phyloP scores from a whole-genome alignment of 345 rosid species.

The Bruguiera parviflora region DNA sequence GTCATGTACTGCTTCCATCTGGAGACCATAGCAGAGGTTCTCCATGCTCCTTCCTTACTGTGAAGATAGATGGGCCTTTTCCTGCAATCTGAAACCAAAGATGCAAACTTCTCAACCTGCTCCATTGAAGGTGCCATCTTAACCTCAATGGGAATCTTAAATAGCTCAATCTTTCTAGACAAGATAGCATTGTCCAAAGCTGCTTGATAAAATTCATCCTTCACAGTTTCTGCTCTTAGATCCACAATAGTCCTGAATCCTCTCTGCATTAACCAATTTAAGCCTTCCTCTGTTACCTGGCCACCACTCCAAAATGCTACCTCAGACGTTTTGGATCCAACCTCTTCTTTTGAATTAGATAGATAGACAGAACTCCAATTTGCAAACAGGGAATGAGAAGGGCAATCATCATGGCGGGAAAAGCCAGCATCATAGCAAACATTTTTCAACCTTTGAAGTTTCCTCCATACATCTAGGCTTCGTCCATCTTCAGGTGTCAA shows the following conservation, averaged over 20 bases:
- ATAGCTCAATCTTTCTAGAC: constrained; percentile 54
- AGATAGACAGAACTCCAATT: constrained; percentile 76
- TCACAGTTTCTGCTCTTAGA: constrained; percentile 73
- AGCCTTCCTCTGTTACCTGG: constrained; percentile 82
- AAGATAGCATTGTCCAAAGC: constrained; percentile 59
- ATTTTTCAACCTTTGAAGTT: constrained; percentile 86
- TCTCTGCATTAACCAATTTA: constrained; percentile 71
- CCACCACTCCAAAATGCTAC: constrained; percentile 93
- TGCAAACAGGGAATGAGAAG: constrained; percentile 68
- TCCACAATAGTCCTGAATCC: constrained; percentile 85
- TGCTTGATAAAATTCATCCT: constrained; percentile 73
- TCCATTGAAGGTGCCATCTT: constrained; percentile 77
- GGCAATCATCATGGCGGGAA: constrained; percentile 61
- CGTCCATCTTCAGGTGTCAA: constrained; percentile 69
- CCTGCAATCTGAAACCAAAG: constrained; percentile 62
- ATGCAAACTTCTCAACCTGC: constrained; percentile 92
- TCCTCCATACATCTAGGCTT: constrained; percentile 76
- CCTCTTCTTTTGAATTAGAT: constrained; percentile 55
- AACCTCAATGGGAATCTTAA: constrained; percentile 77
- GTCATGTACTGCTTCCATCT: constrained; percentile 92
- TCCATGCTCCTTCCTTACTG: constrained; percentile 89
- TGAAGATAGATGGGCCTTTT: constrained; percentile 85
- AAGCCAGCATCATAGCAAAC: constrained; percentile 88
- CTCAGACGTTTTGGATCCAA: constrained; percentile 43
- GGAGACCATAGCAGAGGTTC: constrained; percentile 87